A percentile compares a stretch with the other conserved stretches of the same genome.
These are phyloP conservation scores for Chaetothyriales sp. DNA, from an alignment of 2,329 filamentous ascomycete genomes.

Conservation along the genomic window DNA sequence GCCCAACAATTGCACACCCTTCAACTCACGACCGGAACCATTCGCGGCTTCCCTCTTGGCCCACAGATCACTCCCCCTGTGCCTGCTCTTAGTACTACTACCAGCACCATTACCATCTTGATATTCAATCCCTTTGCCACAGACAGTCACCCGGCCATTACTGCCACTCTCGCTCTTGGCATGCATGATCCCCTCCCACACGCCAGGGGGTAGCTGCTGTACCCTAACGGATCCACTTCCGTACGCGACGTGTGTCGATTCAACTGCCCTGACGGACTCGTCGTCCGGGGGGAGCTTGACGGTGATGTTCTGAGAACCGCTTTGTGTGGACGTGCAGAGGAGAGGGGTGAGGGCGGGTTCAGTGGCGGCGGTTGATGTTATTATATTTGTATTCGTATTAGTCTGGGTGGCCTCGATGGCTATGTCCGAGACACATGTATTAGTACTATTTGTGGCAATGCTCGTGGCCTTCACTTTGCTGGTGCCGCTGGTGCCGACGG, in stretches of 20 bases:
- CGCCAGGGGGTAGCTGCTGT: not conserved
- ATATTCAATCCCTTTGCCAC: not conserved
- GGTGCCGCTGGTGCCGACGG: slow-evolving; percentile 21
- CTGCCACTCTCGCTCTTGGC: not conserved
- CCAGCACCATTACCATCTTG: not conserved
- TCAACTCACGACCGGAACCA: not conserved
- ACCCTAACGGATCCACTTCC: not conserved
- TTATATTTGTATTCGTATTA: not conserved
- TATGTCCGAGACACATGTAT: no score
- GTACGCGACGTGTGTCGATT: not conserved
- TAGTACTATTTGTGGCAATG: no score
- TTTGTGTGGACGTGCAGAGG: not conserved
- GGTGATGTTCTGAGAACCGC: not conserved
- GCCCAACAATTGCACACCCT: not conserved
- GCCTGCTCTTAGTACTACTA: not conserved
- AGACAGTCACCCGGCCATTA: not conserved
- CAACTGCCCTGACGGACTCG: not conserved
- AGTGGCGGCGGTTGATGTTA: not conserved
- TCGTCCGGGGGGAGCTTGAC: not conserved
- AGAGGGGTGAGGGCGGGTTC: not conserved
- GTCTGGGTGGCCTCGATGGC: no score
- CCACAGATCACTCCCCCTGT: not conserved
- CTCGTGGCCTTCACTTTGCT: no score
- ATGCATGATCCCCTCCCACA: not conserved
- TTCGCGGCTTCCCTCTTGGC: not conserved